phyloP scores from a whole-genome alignment of 164 flowering plant species.

The Hamamelis virginiana region DNA sequence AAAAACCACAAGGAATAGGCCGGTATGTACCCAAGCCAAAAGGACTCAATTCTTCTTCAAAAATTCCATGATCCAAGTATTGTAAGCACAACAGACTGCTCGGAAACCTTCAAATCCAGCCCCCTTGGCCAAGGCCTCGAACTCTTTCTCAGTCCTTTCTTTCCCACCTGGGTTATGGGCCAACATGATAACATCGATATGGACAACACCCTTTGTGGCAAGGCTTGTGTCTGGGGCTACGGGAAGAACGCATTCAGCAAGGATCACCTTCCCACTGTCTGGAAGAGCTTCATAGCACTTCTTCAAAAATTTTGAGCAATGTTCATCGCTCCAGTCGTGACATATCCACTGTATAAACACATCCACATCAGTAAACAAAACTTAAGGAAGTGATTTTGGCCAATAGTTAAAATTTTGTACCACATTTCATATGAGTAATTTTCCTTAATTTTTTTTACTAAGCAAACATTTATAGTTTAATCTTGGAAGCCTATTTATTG shows the following conservation, averaged over 20 bases:
- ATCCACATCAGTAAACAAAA: background rate
- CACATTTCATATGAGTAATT: background rate
- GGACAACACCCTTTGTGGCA: conserved; percentile 39
- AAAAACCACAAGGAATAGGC: too few relatives aligned
- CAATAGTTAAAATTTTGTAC: background rate
- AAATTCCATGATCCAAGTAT: conserved; percentile 71
- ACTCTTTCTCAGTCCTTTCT: conserved; percentile 73
- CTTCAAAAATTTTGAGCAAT: conserved; percentile 67
- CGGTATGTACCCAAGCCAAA: background rate
- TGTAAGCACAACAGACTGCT: conserved; percentile 49
- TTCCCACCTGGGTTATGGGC: conserved; percentile 87
- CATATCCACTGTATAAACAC: conserved; percentile 64
- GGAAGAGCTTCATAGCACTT: conserved; percentile 76
- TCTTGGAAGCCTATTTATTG: too few relatives aligned
- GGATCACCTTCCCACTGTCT: conserved; percentile 64
- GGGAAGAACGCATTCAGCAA: conserved; percentile 64
- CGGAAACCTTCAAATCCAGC: conserved; percentile 62
- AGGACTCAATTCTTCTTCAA: conserved; percentile 29
- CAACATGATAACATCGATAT: conserved; percentile 66
- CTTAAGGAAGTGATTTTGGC: background rate
- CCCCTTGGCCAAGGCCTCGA: conserved; percentile 58
- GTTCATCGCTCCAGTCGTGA: conserved; percentile 90
- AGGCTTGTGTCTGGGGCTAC: conserved; percentile 48
- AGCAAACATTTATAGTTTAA: too few relatives aligned
- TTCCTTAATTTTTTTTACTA: too few relatives aligned